Evolutionary conservation across 1,284 basidiomycete species (phyloP).

Genomic region (Kalmanozyma brasiliensis): DNA sequence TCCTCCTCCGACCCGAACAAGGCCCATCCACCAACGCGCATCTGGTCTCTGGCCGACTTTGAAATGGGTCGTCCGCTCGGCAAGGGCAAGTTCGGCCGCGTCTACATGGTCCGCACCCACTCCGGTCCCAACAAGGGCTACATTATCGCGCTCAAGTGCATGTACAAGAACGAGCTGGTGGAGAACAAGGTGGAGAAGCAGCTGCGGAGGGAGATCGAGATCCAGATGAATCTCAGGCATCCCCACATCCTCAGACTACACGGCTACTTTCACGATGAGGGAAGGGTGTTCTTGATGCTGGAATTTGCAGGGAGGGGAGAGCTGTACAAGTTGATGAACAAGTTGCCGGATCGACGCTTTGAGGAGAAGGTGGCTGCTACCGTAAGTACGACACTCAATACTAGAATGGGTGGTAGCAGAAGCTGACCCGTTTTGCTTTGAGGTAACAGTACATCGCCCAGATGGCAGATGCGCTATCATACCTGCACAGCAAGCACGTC

Average conservation of each 20-base stretch:
- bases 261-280: constrained; percentile 97
- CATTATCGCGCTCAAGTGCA: constrained; percentile 94
- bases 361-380: constrained; percentile 83
- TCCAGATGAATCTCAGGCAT: constrained; percentile 95
- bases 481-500: constrained; percentile 94
- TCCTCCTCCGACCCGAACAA: constrained; percentile 31
- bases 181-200: constrained; percentile 80
- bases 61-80: constrained; percentile 95
- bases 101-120: constrained; percentile 97
- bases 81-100: constrained; percentile 98
- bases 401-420: no score
- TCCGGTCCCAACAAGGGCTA: constrained; percentile 70
- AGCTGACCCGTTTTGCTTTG: background rate
- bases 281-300: constrained; percentile 97
- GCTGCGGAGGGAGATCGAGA: constrained; percentile 96
- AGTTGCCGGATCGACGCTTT: constrained; percentile 77
- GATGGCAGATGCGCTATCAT: constrained; percentile 94
- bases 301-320: constrained; percentile 97
- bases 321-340: constrained; percentile 92
- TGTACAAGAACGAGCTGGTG: constrained; percentile 96
- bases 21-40: constrained; percentile 57
- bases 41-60: constrained; percentile 86
- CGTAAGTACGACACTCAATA: constrained; percentile 65
- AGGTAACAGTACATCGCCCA: constrained; percentile 85
- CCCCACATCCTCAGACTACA: constrained; percentile 93